Conservation (phyloP, 75 land plant species). For the Cupressus sempervirens region DNA sequence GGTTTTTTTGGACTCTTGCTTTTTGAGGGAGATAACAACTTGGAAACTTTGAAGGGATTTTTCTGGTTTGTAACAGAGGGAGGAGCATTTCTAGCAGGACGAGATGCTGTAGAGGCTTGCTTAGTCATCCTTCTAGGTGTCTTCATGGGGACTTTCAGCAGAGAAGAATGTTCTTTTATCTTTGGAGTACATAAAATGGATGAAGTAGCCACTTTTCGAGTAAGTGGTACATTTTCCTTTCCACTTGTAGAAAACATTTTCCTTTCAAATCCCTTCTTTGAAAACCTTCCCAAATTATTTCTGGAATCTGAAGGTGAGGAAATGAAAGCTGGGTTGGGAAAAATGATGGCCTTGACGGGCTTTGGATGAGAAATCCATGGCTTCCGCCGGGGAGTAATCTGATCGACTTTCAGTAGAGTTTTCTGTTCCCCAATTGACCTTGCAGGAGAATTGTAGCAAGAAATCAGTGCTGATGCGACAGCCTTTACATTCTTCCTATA, state of each 20-base stretch:
- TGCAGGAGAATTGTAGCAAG: constrained; percentile 5
- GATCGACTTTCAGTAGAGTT: neutral
- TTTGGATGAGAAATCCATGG: neutral
- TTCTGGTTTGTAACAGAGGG: neutral
- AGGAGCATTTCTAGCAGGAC: neutral
- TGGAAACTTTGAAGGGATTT: neutral
- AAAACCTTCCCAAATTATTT: neutral
- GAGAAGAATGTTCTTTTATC: neutral
- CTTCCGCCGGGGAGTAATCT: neutral
- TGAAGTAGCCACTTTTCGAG: neutral
- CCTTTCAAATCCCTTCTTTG: constrained; percentile 4
- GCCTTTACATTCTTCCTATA: constrained; percentile 8
- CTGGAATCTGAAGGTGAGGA: constrained; percentile 1
- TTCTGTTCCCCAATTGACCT: constrained; percentile 2
- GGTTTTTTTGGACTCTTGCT: neutral
- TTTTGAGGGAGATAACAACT: neutral
- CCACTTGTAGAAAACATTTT: neutral
- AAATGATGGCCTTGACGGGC: neutral
- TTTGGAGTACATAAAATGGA: neutral
- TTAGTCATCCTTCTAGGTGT: neutral
- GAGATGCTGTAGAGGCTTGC: neutral
- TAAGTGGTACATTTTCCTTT: neutral
- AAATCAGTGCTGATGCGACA: constrained; percentile 8
- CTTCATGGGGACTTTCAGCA: neutral
- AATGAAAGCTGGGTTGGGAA: constrained; percentile 12